A percentile compares a stretch with the other conserved stretches of the same genome.
Conservation (phyloP, 2,329 filamentous ascomycete genomes). For the Paraphaeosphaeria sporulosa region DNA sequence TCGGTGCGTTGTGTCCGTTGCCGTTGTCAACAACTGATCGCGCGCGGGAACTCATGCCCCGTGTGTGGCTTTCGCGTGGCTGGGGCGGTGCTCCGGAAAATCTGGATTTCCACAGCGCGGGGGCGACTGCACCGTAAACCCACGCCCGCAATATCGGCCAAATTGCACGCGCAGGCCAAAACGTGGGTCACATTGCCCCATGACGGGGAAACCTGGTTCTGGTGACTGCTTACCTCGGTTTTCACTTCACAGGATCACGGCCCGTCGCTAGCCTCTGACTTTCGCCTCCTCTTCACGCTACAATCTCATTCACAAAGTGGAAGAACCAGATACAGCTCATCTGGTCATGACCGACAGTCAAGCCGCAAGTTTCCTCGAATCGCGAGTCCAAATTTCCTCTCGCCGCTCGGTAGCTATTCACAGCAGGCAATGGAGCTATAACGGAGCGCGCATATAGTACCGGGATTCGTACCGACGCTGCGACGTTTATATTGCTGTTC, state of each 20-base stretch:
- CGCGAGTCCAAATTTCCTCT: background rate
- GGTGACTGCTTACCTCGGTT: constrained; percentile 3
- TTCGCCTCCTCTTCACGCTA: background rate
- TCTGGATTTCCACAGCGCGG: background rate
- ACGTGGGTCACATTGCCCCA: constrained; percentile 13
- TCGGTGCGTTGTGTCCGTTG: background rate
- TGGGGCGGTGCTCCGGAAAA: constrained; percentile 9
- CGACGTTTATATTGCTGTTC: constrained; percentile 1
- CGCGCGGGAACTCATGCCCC: background rate
- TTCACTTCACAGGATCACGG: background rate
- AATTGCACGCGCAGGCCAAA: constrained; percentile 14
- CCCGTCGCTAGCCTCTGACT: background rate
- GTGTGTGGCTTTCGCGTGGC: constrained; percentile 8
- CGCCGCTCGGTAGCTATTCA: background rate
- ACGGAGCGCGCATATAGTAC: constrained; percentile 5
- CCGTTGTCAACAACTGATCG: background rate
- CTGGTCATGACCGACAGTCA: background rate
- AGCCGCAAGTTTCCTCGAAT: background rate
- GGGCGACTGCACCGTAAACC: constrained; percentile 1
- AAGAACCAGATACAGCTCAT: background rate
- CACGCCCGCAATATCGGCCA: constrained; percentile 16
- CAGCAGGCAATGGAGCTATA: background rate
- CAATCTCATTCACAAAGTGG: background rate
- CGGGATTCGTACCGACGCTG: constrained; percentile 6
- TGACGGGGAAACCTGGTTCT: constrained; percentile 10